Evolutionary conservation across 139 green algal species (phyloP).

Genomic region (Marvania coccoides): DNA sequence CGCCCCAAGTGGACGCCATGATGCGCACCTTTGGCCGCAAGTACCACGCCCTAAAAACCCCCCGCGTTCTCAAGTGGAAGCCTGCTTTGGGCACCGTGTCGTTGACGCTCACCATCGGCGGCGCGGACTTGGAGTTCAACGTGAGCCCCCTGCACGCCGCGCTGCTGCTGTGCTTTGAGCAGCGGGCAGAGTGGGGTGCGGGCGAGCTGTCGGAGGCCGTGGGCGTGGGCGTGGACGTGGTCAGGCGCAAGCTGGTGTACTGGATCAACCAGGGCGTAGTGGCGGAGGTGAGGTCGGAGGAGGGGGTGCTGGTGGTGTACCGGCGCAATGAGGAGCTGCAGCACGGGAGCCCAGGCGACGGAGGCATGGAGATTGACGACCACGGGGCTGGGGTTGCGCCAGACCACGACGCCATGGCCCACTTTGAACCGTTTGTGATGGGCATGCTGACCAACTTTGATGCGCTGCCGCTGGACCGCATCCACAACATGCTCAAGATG

Average conservation of each 20-base stretch:
- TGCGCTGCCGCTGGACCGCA: slow-evolving; percentile 69
- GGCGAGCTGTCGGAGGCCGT: slow-evolving; percentile 48
- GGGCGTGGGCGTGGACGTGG: slow-evolving; percentile 30
- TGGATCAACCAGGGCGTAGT: slow-evolving; percentile 82
- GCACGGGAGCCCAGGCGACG: not conserved
- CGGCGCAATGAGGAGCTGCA: slow-evolving; percentile 22
- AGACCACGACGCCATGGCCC: slow-evolving; percentile 38
- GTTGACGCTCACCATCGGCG: slow-evolving; percentile 49
- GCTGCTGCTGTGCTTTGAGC: slow-evolving; percentile 71
- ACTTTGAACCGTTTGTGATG: slow-evolving; percentile 77
- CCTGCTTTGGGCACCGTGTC: slow-evolving; percentile 64
- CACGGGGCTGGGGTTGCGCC: not conserved
- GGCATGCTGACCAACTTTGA: slow-evolving; percentile 89
- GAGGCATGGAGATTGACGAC: slow-evolving; percentile 18
- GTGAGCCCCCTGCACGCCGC: slow-evolving; percentile 62
- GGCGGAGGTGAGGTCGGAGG: not conserved
- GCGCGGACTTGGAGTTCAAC: slow-evolving; percentile 33
- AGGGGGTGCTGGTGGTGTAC: slow-evolving; percentile 23
- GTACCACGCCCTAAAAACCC: slow-evolving; percentile 75
- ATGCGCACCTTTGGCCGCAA: slow-evolving; percentile 35
- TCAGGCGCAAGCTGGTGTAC: slow-evolving; percentile 62
- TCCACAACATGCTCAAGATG: slow-evolving; percentile 95
- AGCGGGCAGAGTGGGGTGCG: slow-evolving; percentile 17
- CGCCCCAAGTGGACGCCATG: slow-evolving; percentile 16
- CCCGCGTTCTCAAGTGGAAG: slow-evolving; percentile 81